Percentiles rank a stretch among this genome's conserved stretches.
Evolutionary conservation across 768 basidiomycete species (phyloP).

Genomic region (Coprinopsis cinerea): DNA sequence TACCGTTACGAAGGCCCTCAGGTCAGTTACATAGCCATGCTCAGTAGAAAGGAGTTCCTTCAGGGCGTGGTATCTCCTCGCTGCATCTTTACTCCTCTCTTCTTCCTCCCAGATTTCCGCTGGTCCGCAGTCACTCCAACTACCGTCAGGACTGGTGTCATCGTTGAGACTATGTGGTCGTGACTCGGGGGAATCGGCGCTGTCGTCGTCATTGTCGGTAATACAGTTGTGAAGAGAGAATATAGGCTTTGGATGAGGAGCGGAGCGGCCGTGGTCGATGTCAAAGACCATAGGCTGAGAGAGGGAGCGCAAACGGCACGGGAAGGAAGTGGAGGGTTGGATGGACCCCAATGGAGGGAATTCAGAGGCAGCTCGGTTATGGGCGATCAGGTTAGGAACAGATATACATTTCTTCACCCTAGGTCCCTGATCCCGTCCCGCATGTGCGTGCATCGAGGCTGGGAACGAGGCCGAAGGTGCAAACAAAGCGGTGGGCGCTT

Average conservation of each 20-base stretch:
- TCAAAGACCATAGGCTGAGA: neutral
- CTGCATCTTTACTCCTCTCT: constrained; percentile 38
- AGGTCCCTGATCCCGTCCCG: constrained; percentile 17
- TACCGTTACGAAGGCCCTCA: constrained; percentile 73
- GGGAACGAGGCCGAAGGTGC: constrained; percentile 45
- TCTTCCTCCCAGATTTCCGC: constrained; percentile 22
- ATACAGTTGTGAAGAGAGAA: constrained; percentile 28
- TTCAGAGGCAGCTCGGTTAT: constrained; percentile 15
- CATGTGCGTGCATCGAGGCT: constrained; percentile 30
- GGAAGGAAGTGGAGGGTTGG: neutral
- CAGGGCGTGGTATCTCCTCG: constrained; percentile 66
- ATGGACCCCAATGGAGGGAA: constrained; percentile 10
- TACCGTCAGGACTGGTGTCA: constrained; percentile 21
- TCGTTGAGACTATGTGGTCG: constrained; percentile 16
- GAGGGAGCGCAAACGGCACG: neutral
- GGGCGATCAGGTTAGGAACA: constrained; percentile 30
- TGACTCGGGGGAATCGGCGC: constrained; percentile 10
- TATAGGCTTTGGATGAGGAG: constrained; percentile 22
- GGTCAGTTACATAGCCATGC: constrained; percentile 71
- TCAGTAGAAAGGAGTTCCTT: constrained; percentile 85
- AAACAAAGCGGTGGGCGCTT: constrained; percentile 26
- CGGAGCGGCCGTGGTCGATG: neutral
- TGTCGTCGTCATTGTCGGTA: constrained; percentile 26
- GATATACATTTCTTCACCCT: constrained; percentile 35
- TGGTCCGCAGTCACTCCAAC: constrained; percentile 22